Conservation (phyloP, 345 rosid species). For the Moricandia arvensis region DNA sequence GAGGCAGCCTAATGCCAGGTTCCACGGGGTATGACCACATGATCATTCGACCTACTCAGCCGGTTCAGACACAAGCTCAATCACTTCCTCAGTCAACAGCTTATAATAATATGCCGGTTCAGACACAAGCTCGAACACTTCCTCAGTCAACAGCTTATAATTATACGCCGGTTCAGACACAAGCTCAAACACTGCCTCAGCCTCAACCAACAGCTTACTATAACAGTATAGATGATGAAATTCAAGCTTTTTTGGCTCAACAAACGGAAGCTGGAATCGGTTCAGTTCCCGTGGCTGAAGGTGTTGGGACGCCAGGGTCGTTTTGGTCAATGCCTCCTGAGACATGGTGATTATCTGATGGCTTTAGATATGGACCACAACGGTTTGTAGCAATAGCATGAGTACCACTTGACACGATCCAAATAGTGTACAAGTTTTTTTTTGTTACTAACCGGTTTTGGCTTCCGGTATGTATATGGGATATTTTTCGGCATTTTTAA, state of each 20-base stretch:
- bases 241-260: slow-evolving; percentile 11
- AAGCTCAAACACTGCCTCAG: slow-evolving; percentile 22
- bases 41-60: slow-evolving; percentile 64
- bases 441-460: slow-evolving; percentile 16
- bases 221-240: background rate
- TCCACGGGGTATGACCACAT: slow-evolving; percentile 46
- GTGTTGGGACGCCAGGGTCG: background rate
- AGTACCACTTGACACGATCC: background rate
- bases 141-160: background rate
- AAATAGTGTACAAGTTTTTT: background rate
- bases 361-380: slow-evolving; percentile 13
- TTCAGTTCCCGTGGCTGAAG: slow-evolving; percentile 17
- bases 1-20: slow-evolving; percentile 67
- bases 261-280: slow-evolving; percentile 18
- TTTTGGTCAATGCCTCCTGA: slow-evolving; percentile 32
- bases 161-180: slow-evolving; percentile 32
- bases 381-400: background rate
- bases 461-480: slow-evolving; percentile 14
- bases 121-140: slow-evolving; percentile 31
- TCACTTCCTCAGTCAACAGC: slow-evolving; percentile 1
- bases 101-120: slow-evolving; percentile 24
- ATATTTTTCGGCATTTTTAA: background rate
- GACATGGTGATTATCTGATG: slow-evolving; percentile 27
- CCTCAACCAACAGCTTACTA: slow-evolving; percentile 5
- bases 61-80: slow-evolving; percentile 38